These are phyloP conservation scores for Fusarium duplospermum DNA, from an alignment of 2,329 filamentous ascomycete genomes.

Conservation along the genomic window DNA sequence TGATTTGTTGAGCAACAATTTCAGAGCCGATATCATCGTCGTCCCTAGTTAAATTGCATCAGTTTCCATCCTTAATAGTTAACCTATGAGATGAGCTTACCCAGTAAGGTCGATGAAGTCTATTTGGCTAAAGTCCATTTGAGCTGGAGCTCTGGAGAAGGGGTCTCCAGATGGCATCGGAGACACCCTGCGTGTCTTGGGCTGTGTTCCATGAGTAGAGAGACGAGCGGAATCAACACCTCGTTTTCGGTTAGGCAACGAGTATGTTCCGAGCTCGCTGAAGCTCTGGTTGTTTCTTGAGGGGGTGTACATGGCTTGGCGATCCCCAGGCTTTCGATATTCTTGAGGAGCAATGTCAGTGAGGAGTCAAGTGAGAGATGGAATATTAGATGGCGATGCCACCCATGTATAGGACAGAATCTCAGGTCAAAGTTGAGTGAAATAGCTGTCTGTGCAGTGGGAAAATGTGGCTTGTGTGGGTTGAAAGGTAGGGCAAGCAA, in stretches of 20 bases:
- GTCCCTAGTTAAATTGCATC: slow-evolving; percentile 41
- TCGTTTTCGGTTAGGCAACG: slow-evolving; percentile 48
- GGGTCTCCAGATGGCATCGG: slow-evolving; percentile 26
- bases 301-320: slow-evolving; percentile 38
- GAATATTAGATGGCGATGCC: not conserved
- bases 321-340: not conserved
- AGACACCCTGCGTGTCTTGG: slow-evolving; percentile 52
- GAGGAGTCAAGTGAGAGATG: not conserved
- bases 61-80: not conserved
- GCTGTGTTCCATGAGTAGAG: slow-evolving; percentile 15
- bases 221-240: slow-evolving; percentile 35
- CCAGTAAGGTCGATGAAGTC: slow-evolving; percentile 58
- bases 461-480: not conserved
- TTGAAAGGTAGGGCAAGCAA: not conserved
- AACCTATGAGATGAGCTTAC: slow-evolving; percentile 39
- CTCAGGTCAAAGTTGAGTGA: not conserved
- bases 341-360: slow-evolving; percentile 29
- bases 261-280: slow-evolving; percentile 26
- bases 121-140: slow-evolving; percentile 31
- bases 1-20: slow-evolving; percentile 50
- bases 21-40: slow-evolving; percentile 46
- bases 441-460: not conserved
- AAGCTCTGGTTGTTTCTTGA: slow-evolving; percentile 9
- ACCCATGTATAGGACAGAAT: not conserved
- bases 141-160: slow-evolving; percentile 5